phyloP scores from a whole-genome alignment of 805 yeast species.

The Wickerhamomyces queroliae region DNA sequence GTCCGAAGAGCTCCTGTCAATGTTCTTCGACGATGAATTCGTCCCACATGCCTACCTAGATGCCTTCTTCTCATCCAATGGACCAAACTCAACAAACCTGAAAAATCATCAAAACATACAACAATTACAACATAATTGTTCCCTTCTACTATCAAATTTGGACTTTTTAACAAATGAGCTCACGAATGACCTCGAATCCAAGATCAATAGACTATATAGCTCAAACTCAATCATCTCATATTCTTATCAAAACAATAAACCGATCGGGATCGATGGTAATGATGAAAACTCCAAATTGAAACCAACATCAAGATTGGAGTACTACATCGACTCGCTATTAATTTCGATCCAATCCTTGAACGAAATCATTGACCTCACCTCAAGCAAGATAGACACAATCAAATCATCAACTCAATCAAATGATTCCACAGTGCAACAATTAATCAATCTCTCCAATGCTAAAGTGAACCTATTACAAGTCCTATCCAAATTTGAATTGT shows the following conservation, averaged over 20 bases:
- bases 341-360: constrained; percentile 53
- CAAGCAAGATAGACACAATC: constrained; percentile 22
- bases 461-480: constrained; percentile 42
- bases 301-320: constrained; percentile 55
- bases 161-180: constrained; percentile 60
- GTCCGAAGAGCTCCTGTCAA: constrained; percentile 41
- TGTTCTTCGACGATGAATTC: constrained; percentile 66
- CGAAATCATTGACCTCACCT: constrained; percentile 32
- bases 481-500: constrained; percentile 37
- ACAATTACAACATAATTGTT: constrained; percentile 40
- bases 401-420: constrained; percentile 18
- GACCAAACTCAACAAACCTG: constrained; percentile 13
- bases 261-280: constrained; percentile 6
- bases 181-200: constrained; percentile 45
- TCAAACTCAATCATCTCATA: constrained; percentile 46
- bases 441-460: constrained; percentile 38
- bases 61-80: constrained; percentile 43
- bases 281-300: constrained; percentile 22
- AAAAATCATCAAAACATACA: constrained; percentile 26
- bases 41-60: constrained; percentile 62
- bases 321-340: constrained; percentile 55
- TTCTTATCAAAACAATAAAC: constrained; percentile 21
- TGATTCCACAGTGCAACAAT: constrained; percentile 24
- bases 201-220: constrained; percentile 41
- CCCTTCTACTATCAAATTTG: constrained; percentile 48